A percentile compares a stretch with the other conserved stretches of the same genome.
phyloP scores from a whole-genome alignment of 257 asterid genomes.

The Nicotiana paniculata region DNA sequence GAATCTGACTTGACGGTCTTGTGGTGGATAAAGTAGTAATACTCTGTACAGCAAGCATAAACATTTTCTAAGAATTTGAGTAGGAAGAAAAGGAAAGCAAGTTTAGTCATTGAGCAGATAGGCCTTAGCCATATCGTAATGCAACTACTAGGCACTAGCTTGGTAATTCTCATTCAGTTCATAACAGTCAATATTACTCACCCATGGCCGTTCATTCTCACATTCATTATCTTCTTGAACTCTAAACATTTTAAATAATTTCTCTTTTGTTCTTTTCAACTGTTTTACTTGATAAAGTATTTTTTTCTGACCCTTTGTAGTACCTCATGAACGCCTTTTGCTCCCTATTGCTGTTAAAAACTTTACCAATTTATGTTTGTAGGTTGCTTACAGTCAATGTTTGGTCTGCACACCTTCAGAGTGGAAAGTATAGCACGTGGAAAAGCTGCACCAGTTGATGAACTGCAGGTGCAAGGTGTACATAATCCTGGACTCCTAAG shows the following conservation, averaged over 20 bases:
- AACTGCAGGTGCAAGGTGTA: constrained; percentile 60
- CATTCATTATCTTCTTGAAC: constrained; percentile 2
- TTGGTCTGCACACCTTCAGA: constrained; percentile 59
- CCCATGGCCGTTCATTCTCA: background rate
- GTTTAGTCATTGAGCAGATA: background rate
- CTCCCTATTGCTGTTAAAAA: background rate
- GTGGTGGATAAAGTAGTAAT: background rate
- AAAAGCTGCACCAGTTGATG: constrained; percentile 67
- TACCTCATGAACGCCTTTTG: background rate
- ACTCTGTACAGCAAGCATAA: background rate
- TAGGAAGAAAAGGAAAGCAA: background rate
- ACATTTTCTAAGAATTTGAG: background rate
- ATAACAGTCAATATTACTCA: background rate
- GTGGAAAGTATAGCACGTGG: constrained; percentile 63
- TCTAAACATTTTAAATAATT: background rate
- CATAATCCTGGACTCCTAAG: constrained; percentile 45
- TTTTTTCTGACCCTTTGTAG: background rate
- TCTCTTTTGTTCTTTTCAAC: background rate
- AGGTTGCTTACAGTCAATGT: constrained; percentile 65
- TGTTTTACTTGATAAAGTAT: background rate
- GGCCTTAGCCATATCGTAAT: background rate
- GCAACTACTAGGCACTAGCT: background rate
- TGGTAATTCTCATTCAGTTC: background rate
- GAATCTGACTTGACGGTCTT: background rate
- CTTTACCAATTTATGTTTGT: constrained; percentile 1